A percentile compares a stretch with the other conserved stretches of the same genome.
These are phyloP conservation scores for Gypsophila paniculata DNA, from an alignment of 179 eudicot species.

Conservation along the genomic window DNA sequence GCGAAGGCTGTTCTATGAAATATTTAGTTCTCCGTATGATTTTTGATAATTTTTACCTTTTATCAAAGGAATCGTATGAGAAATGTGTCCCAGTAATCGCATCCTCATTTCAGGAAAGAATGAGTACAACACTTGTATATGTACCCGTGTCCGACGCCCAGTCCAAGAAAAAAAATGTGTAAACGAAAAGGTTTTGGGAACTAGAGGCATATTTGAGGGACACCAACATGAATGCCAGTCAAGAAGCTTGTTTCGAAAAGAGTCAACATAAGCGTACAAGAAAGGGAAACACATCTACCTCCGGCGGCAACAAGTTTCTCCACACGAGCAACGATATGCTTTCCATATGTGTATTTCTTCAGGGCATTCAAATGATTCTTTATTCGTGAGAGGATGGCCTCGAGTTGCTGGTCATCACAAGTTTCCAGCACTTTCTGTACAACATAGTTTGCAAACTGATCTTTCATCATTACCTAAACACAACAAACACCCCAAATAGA, in stretches of 20 bases:
- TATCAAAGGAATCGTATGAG: too few species aligned
- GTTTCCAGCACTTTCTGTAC: constrained; percentile 98
- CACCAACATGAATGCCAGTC: not conserved
- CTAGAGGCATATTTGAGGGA: not conserved
- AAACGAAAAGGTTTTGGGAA: not conserved
- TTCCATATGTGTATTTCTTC: constrained; percentile 96
- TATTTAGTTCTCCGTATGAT: too few species aligned
- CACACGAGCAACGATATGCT: constrained; percentile 98
- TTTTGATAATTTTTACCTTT: too few species aligned
- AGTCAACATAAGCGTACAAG: not conserved
- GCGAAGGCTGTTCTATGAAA: too few species aligned
- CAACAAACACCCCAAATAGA: constrained; percentile 5
- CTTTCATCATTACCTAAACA: constrained; percentile 93
- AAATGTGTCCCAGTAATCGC: too few species aligned
- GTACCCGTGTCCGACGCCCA: too few species aligned
- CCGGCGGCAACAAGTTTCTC: constrained; percentile 99
- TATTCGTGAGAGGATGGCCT: constrained; percentile 69
- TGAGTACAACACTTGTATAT: too few species aligned
- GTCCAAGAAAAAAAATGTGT: not conserved
- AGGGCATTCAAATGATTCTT: constrained; percentile 92
- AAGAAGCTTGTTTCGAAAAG: not conserved
- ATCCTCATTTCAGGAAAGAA: too few species aligned
- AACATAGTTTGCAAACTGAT: constrained; percentile 91
- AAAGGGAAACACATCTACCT: constrained; percentile 39
- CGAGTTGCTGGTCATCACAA: constrained; percentile 87